Evolutionary conservation across 495 filamentous ascomycete genomes (phyloP).

Genomic region (Penicillium waksmanii): DNA sequence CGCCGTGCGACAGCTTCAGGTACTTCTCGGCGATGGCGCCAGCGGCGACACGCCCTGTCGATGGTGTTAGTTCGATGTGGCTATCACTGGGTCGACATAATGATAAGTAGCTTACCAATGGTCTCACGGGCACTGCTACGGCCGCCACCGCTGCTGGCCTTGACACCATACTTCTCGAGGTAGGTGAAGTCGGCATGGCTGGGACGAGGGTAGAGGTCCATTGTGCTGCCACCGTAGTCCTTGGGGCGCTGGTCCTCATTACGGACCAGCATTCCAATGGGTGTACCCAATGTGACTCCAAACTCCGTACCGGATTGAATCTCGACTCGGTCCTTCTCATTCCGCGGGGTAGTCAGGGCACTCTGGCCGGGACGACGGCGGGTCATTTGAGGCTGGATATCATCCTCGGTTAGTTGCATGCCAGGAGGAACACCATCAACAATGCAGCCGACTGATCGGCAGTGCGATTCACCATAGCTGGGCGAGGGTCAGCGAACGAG

Average conservation of each 20-base stretch:
- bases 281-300: slow-evolving; percentile 88
- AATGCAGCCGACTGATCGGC: slow-evolving; percentile 87
- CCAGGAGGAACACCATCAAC: slow-evolving; percentile 89
- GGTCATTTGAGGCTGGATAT: slow-evolving; percentile 95
- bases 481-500: slow-evolving; percentile 13
- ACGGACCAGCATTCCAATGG: slow-evolving; percentile 83
- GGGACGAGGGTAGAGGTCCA: slow-evolving; percentile 88
- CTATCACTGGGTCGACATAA: neutral
- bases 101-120: slow-evolving; percentile 59
- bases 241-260: slow-evolving; percentile 95
- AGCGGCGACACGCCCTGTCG: slow-evolving; percentile 80
- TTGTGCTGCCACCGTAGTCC: slow-evolving; percentile 90
- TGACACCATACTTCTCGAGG: slow-evolving; percentile 94
- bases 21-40: slow-evolving; percentile 96
- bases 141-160: slow-evolving; percentile 90
- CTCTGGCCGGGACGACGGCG: slow-evolving; percentile 89
- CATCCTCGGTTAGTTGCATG: slow-evolving; percentile 82
- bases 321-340: slow-evolving; percentile 89
- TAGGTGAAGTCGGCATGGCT: slow-evolving; percentile 98
- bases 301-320: slow-evolving; percentile 96
- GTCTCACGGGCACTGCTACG: slow-evolving; percentile 93
- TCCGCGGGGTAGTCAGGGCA: slow-evolving; percentile 85
- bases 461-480: slow-evolving; percentile 90
- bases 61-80: neutral
- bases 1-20: slow-evolving; percentile 73